Conservation (phyloP, 2,329 filamentous ascomycete genomes). For the Fusarium sp. region DNA sequence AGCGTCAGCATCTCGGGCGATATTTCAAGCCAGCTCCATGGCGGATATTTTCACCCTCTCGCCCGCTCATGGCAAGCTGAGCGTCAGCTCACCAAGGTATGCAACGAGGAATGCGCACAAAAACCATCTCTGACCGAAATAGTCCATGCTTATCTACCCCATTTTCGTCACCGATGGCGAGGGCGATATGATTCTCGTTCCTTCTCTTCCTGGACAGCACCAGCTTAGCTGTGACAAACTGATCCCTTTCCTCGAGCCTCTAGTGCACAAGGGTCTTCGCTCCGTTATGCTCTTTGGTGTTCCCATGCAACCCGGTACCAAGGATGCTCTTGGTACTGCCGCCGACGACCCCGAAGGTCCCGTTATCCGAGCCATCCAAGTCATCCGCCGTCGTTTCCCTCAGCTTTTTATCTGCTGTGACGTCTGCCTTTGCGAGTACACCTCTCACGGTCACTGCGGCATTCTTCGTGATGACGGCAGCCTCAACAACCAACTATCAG, state of each 20-base stretch:
- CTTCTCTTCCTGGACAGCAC: slow-evolving; percentile 89
- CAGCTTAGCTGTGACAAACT: slow-evolving; percentile 89
- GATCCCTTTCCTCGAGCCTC: slow-evolving; percentile 83
- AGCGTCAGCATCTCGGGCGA: slow-evolving; percentile 78
- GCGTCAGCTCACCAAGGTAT: slow-evolving; percentile 84
- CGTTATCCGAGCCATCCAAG: slow-evolving; percentile 86
- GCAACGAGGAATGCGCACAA: slow-evolving; percentile 34
- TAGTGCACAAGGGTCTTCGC: slow-evolving; percentile 88
- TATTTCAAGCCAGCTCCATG: slow-evolving; percentile 85
- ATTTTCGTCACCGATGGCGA: slow-evolving; percentile 95
- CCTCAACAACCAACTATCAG: slow-evolving; percentile 91
- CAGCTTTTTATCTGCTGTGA: slow-evolving; percentile 91
- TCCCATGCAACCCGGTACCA: slow-evolving; percentile 80
- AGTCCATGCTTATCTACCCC: slow-evolving; percentile 99
- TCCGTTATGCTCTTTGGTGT: slow-evolving; percentile 98
- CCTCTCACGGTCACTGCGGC: slow-evolving; percentile 95
- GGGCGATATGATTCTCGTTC: slow-evolving; percentile 90
- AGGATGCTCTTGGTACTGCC: slow-evolving; percentile 90
- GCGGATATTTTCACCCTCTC: slow-evolving; percentile 83
- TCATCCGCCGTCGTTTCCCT: slow-evolving; percentile 86
- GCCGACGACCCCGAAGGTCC: slow-evolving; percentile 94
- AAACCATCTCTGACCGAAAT: slow-evolving; percentile 30
- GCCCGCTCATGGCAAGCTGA: slow-evolving; percentile 86
- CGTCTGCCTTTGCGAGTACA: slow-evolving; percentile 98
- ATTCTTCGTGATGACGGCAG: slow-evolving; percentile 93